A percentile compares a stretch with the other conserved stretches of the same genome.
Evolutionary conservation across 73 alveolate genomes (phyloP).

Genomic region (Stentor coeruleus): DNA sequence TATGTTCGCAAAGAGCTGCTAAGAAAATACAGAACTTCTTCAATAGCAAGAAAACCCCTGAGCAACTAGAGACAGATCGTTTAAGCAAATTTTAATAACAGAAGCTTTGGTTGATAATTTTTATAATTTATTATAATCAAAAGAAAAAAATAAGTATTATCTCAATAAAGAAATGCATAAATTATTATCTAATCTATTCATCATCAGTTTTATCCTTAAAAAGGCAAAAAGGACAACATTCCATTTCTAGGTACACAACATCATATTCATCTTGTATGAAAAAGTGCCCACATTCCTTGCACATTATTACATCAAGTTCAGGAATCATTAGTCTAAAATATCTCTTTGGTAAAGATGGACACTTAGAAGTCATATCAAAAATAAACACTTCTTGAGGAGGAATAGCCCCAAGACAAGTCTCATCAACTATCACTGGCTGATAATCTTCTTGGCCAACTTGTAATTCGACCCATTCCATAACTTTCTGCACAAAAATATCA

Average conservation of each 20-base stretch:
- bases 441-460: conserved; percentile 59
- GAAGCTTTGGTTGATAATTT: too few relatives aligned
- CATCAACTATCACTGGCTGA: conserved; percentile 82
- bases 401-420: conserved; percentile 58
- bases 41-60: background rate
- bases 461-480: conserved; percentile 66
- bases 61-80: too few relatives aligned
- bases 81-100: too few relatives aligned
- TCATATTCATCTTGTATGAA: conserved; percentile 89
- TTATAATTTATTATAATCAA: too few relatives aligned
- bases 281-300: conserved; percentile 71
- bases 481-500: conserved; percentile 67
- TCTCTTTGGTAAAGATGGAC: conserved; percentile 65
- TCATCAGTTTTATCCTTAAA: conserved; percentile 27
- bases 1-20: background rate
- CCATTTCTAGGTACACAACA: conserved; percentile 76
- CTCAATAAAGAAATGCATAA: too few relatives aligned
- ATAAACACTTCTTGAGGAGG: conserved; percentile 81
- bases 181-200: conserved; percentile 1
- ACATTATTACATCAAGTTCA: conserved; percentile 74
- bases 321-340: conserved; percentile 79
- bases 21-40: background rate
- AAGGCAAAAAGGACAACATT: conserved; percentile 84
- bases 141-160: too few relatives aligned
- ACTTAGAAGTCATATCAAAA: conserved; percentile 63